Conservation (phyloP, 208 protist species). For the Crithidia sp. region DNA sequence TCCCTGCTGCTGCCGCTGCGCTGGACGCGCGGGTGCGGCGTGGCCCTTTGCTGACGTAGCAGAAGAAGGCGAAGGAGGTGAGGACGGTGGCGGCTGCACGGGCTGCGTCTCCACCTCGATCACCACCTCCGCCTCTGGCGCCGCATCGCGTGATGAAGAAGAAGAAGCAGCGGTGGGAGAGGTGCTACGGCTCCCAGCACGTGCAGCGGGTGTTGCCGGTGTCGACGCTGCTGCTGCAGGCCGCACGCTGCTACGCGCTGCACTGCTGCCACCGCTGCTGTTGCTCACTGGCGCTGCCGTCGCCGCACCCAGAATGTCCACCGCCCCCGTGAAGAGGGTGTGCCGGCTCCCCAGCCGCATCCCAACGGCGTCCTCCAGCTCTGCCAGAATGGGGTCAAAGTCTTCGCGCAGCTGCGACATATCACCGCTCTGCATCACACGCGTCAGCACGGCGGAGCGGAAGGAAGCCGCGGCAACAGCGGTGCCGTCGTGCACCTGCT, state of each 20-base stretch:
- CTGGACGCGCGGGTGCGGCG: background rate
- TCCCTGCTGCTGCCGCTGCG: no score
- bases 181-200: no score
- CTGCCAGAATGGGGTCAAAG: slow-evolving; percentile 80
- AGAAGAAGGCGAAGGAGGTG: background rate
- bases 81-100: background rate
- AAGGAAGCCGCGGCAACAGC: slow-evolving; percentile 13
- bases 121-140: slow-evolving; percentile 21
- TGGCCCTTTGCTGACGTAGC: background rate
- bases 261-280: background rate
- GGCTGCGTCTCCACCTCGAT: slow-evolving; percentile 13
- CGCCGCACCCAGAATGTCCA: slow-evolving; percentile 52
- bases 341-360: slow-evolving; percentile 88
- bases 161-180: background rate
- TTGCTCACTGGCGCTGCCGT: slow-evolving; percentile 2
- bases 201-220: no score
- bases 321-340: slow-evolving; percentile 77
- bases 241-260: no score
- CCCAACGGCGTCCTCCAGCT: slow-evolving; percentile 78
- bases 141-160: background rate
- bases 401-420: slow-evolving; percentile 79
- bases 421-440: slow-evolving; percentile 73
- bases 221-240: no score
- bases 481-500: background rate
- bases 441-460: background rate